These are phyloP conservation scores for Aspergillus steynii DNA, from an alignment of 495 filamentous ascomycete species.

Conservation along the genomic window DNA sequence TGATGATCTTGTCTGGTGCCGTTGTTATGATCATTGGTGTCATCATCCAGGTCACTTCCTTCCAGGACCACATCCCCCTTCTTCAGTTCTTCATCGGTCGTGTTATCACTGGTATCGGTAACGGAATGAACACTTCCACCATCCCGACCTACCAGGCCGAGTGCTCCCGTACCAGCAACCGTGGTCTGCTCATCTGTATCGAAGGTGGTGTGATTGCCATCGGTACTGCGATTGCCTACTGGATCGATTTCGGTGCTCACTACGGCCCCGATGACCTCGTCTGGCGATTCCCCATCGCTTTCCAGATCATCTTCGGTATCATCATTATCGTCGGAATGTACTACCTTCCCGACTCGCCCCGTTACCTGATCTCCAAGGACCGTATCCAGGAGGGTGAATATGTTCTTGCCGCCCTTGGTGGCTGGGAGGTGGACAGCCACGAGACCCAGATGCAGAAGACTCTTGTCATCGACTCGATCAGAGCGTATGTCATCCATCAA, in stretches of 20 bases:
- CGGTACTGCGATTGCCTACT: constrained; percentile 75
- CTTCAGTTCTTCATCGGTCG: constrained; percentile 77
- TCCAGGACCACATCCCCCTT: constrained; percentile 42
- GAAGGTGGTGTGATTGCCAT: constrained; percentile 80
- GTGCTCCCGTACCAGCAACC: constrained; percentile 72
- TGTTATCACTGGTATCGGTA: constrained; percentile 72
- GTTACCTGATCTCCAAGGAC: constrained; percentile 70
- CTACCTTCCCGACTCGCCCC: constrained; percentile 74
- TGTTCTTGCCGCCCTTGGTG: constrained; percentile 69
- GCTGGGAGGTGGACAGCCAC: constrained; percentile 56
- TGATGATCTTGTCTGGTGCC: constrained; percentile 62
- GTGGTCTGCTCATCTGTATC: constrained; percentile 81
- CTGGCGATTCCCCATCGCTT: constrained; percentile 82
- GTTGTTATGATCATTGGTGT: constrained; percentile 79
- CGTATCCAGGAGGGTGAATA: constrained; percentile 66
- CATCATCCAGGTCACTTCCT: constrained; percentile 67
- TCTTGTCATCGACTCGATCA: constrained; percentile 73
- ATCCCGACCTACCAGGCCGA: constrained; percentile 83
- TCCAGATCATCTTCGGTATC: constrained; percentile 75
- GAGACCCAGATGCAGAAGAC: constrained; percentile 60
- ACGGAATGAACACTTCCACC: constrained; percentile 76
- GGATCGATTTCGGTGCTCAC: constrained; percentile 79
- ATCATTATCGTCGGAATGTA: constrained; percentile 63
- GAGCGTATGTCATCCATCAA: constrained; percentile 53
- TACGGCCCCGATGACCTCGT: constrained; percentile 64